Evolutionary conservation across 2,329 filamentous ascomycete genomes (phyloP), one percentile per base, ranked within the genome.

Genomic region (Lecanoromycetidae sp.): DNA sequence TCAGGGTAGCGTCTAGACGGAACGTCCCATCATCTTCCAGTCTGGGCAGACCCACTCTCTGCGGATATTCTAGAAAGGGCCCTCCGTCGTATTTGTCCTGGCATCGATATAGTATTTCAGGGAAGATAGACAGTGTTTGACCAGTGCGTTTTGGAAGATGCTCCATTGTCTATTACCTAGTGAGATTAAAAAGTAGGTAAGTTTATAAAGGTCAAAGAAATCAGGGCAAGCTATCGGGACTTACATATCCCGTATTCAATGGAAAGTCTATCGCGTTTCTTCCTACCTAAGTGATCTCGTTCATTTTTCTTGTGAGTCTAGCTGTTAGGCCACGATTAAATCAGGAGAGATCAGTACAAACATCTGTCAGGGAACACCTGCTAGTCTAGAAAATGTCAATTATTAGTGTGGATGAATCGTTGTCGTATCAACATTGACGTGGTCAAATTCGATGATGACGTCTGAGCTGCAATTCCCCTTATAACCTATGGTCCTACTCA

Each of bases 11-110:
- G 36, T 2, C 33, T 4, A 15, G 7, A 32, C 30, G 15, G 12
- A 33, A 25, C 12, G 9, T 39, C 23, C 17, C 33, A 30, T 32
- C 35, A 32, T 3, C 6, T 17, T 33, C 27, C 10, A 46, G 17
- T 9, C 17, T 32, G 26, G 35, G 35, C 17, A 39, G 34, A 15
- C 44, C 44, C 17, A 13, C 23, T 32, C 44, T 41, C 19, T 15
- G 44, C 17, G 44, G 44, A 41, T 46, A 46, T 3, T 46, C 35
- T 15, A 46, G 30, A 33, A 46, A 46, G n/a, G 36, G 27, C 26
- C 36, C 36, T 40, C 6, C 36, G 17, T 46, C 44, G 27, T 46
- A 46, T 33, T 6, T 30, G 1, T 40, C 15, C 1, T 6, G 34
- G 23, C 44, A 46, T 13, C 19, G 36, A 46, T 40, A 39, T 41